phyloP scores from a whole-genome alignment of 106 monocot species.

The Amphibolis antarctica region DNA sequence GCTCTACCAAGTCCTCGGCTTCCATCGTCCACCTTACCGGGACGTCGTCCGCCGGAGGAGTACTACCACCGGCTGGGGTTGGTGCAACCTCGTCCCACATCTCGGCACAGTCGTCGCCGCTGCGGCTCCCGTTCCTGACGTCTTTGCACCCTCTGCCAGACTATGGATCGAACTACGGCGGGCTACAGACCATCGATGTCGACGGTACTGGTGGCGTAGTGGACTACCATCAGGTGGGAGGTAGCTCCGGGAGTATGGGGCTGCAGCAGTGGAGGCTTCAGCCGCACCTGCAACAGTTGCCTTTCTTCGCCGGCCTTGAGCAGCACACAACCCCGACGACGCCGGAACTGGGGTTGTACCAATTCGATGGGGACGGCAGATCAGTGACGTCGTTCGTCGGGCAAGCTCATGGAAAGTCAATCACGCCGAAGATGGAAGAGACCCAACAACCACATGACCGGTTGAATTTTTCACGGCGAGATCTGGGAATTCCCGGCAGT shows the following conservation, averaged over 20 bases:
- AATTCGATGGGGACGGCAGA: constrained; percentile 12
- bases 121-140: constrained; percentile 22
- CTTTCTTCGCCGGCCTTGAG: constrained; percentile 14
- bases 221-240: constrained; percentile 11
- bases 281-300: constrained; percentile 31
- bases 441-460: constrained; percentile 11
- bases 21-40: background rate
- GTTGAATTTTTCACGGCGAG: constrained; percentile 35
- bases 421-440: constrained; percentile 39
- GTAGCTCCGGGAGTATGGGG: background rate
- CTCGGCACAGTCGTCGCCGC: background rate
- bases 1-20: background rate
- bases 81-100: constrained; percentile 6
- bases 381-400: constrained; percentile 2
- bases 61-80: background rate
- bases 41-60: background rate
- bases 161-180: constrained; percentile 21
- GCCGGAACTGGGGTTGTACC: constrained; percentile 26
- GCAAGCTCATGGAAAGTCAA: constrained; percentile 2
- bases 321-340: constrained; percentile 4
- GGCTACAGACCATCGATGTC: constrained; percentile 21
- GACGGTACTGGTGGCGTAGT: too few species aligned
- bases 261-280: constrained; percentile 11
- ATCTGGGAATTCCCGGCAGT: constrained; percentile 24
- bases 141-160: constrained; percentile 27